Base-by-base conservation (phyloP, 148 eudicot species). In the Camellia sinensis region DNA sequence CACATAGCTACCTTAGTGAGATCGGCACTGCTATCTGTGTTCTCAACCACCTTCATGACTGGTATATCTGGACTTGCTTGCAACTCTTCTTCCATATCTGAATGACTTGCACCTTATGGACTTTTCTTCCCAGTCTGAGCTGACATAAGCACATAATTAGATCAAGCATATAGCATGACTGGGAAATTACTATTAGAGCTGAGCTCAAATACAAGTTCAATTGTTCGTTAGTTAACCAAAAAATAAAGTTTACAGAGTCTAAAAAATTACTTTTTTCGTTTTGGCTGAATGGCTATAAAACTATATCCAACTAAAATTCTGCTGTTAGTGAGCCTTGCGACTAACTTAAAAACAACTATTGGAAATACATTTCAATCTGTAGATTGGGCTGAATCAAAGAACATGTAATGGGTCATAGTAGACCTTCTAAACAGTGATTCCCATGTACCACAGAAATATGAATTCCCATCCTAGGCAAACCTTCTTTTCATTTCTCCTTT, bases 81-180 rank as follows among this genome's bases (percentile, higher is more conserved):
- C 8, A 93, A 80, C 41, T 91, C 97, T 56, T 87, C 89, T 78
- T 89, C 93, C 95, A 92, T 90, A 65, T 60, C 84, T 80, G 76
- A 83, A 74, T 22, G 75, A 21, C 52, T 29, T 50, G 61, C 75
- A 50, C 61, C 60, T 72, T 52, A 72, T 40, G 13, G 13, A 29
- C 13, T 37, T 7, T 46, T 19, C 45, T 76, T 3, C 9, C 10
- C 40, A 46, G 40, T 6, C 79, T 65, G 79, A 17, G 14, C 3
- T 45, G 48, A 48, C 71, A 65, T 14, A 29, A 63, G 57, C 1
- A 11, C 22, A 77, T 17, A 40, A 65, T 77, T 46, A 65, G 21
- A 21, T 21, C 61, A 63, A 22, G 3, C 67, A 21, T 21, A 29
- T 29, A 29, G 37, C 37, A 29, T 29, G 37, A 29, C 37, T 29